A percentile compares a stretch with the other conserved stretches of the same genome.
Conservation (phyloP, 257 asterid species). For the Vinca minor region DNA sequence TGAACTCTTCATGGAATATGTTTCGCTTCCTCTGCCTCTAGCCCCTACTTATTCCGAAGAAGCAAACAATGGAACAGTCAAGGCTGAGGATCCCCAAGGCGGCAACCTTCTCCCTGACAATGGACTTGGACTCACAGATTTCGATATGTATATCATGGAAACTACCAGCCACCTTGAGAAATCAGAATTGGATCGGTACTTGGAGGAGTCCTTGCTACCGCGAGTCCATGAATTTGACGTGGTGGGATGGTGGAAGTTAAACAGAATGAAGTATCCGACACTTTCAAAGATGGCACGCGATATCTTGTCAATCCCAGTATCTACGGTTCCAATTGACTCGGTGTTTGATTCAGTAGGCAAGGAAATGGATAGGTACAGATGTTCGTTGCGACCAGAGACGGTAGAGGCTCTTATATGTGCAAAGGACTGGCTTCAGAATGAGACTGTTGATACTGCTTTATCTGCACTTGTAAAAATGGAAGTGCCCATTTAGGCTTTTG, state of each 20-base stretch:
- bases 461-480: constrained; percentile 53
- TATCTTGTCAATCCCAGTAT: constrained; percentile 74
- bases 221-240: constrained; percentile 90
- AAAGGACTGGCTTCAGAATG: constrained; percentile 74
- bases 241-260: constrained; percentile 86
- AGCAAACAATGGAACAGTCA: constrained; percentile 36
- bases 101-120: constrained; percentile 24
- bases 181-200: constrained; percentile 81
- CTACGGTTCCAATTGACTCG: constrained; percentile 41
- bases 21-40: constrained; percentile 53
- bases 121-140: constrained; percentile 62
- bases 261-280: constrained; percentile 75
- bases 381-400: constrained; percentile 75
- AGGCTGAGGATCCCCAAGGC: constrained; percentile 42
- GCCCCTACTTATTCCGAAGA: constrained; percentile 50
- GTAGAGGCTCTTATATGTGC: constrained; percentile 90
- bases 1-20: constrained; percentile 73
- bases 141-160: constrained; percentile 73
- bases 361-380: constrained; percentile 83
- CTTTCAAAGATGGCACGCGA: constrained; percentile 94
- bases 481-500: constrained; percentile 44
- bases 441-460: constrained; percentile 30
- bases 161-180: constrained; percentile 62
- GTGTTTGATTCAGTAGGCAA: constrained; percentile 65
- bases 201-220: constrained; percentile 87